These are phyloP conservation scores for Grosmannia serpens DNA, from an alignment of 2,329 filamentous ascomycete species.

Conservation along the genomic window DNA sequence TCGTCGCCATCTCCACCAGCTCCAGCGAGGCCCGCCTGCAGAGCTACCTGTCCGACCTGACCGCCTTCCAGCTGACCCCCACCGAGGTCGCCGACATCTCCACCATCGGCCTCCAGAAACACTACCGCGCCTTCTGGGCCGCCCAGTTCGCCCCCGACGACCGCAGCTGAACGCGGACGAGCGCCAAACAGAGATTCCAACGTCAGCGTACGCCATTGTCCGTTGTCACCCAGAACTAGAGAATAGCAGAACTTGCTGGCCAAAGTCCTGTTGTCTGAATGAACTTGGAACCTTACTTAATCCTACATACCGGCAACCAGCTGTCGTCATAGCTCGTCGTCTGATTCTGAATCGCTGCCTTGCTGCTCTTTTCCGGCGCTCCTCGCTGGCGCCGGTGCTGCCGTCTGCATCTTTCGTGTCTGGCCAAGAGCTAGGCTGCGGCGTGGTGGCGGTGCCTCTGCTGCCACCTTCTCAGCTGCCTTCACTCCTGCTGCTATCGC, in stretches of 20 bases:
- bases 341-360: slow-evolving; percentile 40
- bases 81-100: slow-evolving; percentile 47
- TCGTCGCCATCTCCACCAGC: slow-evolving; percentile 49
- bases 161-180: slow-evolving; percentile 11
- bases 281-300: not conserved
- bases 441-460: slow-evolving; percentile 16
- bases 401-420: slow-evolving; percentile 4
- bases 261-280: not conserved
- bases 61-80: slow-evolving; percentile 45
- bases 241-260: not conserved
- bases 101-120: slow-evolving; percentile 45
- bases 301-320: not conserved
- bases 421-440: slow-evolving; percentile 13
- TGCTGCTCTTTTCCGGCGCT: not conserved
- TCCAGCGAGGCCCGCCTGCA: slow-evolving; percentile 44
- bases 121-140: slow-evolving; percentile 49
- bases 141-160: slow-evolving; percentile 42
- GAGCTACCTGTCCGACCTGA: slow-evolving; percentile 39
- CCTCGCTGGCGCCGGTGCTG: slow-evolving; percentile 12
- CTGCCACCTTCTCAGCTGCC: slow-evolving; percentile 5
- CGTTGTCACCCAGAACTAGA: too few species aligned
- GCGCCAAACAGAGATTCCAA: not conserved
- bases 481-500: not conserved
- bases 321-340: slow-evolving; percentile 38
- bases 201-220: too few species aligned